These are phyloP conservation scores for Schizosaccharomyces versatilis DNA, from an alignment of 1,139 yeast species.

Conservation along the genomic window DNA sequence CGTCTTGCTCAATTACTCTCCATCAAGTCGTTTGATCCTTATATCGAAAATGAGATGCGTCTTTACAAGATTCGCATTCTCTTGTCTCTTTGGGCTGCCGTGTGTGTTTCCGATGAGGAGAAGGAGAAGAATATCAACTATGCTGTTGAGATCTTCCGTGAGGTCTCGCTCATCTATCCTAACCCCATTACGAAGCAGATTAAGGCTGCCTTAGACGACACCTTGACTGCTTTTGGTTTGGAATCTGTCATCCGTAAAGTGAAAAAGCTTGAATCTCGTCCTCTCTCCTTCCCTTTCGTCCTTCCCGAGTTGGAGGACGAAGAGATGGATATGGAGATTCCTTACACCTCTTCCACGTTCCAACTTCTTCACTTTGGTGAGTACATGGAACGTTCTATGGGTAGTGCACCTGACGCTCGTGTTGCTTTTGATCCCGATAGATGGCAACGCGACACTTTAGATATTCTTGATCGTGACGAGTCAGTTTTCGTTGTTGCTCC, in stretches of 20 bases:
- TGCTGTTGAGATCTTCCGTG: slow-evolving; percentile 8
- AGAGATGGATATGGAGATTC: slow-evolving; percentile 6
- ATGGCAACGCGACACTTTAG: slow-evolving; percentile 10
- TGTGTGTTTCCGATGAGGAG: slow-evolving; percentile 6
- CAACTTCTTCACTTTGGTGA: slow-evolving; percentile 9
- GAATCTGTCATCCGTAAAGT: slow-evolving; percentile 5
- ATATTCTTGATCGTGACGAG: slow-evolving; percentile 8
- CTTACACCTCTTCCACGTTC: slow-evolving; percentile 7
- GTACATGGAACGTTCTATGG: slow-evolving; percentile 10
- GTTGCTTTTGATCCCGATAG: slow-evolving; percentile 10
- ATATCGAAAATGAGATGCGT: slow-evolving; percentile 9
- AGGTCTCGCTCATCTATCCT: slow-evolving; percentile 5
- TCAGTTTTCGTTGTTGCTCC: slow-evolving; percentile 11
- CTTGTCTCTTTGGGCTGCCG: slow-evolving; percentile 8
- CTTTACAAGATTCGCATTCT: slow-evolving; percentile 8
- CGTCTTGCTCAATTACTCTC: slow-evolving; percentile 6
- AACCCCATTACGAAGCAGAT: slow-evolving; percentile 6
- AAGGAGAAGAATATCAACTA: slow-evolving; percentile 5
- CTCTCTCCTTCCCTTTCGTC: slow-evolving; percentile 7
- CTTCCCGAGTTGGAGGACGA: slow-evolving; percentile 7
- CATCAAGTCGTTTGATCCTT: slow-evolving; percentile 6
- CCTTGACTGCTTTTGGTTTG: slow-evolving; percentile 7
- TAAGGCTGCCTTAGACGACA: slow-evolving; percentile 6
- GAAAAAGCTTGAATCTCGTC: slow-evolving; percentile 3
- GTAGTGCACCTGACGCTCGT: slow-evolving; percentile 9